Percentiles rank a stretch among this genome's conserved stretches.
phyloP scores from a whole-genome alignment of 495 filamentous ascomycete genomes.

The Rhizodiscina lignyota region DNA sequence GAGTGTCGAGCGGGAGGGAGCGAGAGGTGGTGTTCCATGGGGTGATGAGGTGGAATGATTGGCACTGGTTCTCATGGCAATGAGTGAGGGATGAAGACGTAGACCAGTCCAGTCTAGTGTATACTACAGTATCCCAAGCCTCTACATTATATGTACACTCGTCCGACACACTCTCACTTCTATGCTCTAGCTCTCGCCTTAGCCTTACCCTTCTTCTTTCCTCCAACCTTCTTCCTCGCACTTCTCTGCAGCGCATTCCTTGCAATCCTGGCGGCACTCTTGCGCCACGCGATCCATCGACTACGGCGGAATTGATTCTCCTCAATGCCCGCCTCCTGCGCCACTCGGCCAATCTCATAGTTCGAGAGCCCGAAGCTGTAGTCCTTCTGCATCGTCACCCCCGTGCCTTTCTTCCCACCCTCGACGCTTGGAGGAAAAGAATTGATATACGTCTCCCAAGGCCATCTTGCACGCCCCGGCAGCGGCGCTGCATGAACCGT shows the following conservation, averaged over 20 bases:
- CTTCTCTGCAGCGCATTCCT: conserved; percentile 39
- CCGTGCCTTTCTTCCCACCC: conserved; percentile 8
- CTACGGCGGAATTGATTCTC: conserved; percentile 36
- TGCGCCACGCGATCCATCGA: conserved; percentile 46
- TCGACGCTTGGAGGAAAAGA: neutral
- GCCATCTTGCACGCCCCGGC: conserved; percentile 1
- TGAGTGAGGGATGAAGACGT: no score
- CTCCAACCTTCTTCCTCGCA: conserved; percentile 31
- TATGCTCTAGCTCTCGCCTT: neutral
- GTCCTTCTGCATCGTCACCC: conserved; percentile 32
- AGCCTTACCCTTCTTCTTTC: conserved; percentile 17
- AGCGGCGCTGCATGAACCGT: neutral
- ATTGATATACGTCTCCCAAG: conserved; percentile 6
- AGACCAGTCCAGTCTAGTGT: no score
- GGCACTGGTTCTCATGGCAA: neutral
- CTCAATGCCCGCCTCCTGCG: conserved; percentile 38
- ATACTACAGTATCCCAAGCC: no score
- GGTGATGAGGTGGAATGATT: conserved; percentile 44
- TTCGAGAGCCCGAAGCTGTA: conserved; percentile 76
- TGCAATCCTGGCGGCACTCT: conserved; percentile 33
- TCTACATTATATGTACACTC: no score
- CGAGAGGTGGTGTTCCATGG: conserved; percentile 84
- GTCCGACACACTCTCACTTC: neutral
- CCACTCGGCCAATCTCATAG: conserved; percentile 62
- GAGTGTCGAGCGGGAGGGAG: conserved; percentile 61